Evolutionary conservation across 805 yeast genomes (phyloP).

Genomic region (Candida piceae): DNA sequence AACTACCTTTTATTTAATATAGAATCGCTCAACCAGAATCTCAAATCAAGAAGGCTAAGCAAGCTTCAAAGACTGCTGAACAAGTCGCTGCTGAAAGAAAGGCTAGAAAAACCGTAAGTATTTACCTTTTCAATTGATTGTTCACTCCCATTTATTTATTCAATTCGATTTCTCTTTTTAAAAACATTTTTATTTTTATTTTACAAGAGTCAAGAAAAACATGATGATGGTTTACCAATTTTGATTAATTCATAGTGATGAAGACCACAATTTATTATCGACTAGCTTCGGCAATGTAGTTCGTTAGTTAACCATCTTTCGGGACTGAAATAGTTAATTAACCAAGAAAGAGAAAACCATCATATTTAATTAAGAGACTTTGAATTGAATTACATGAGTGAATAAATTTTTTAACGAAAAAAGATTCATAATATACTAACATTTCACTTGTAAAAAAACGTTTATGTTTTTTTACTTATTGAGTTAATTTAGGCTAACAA

Average conservation of each 20-base stretch:
- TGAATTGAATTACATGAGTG: too few species aligned
- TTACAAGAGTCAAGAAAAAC: too few species aligned
- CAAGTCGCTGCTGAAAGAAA: slow-evolving; percentile 76
- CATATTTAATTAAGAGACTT: too few species aligned
- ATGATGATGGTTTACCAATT: neutral
- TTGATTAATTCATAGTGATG: slow-evolving; percentile 32
- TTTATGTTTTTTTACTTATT: too few species aligned
- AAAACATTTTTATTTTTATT: neutral
- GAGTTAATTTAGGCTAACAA: slow-evolving; percentile 37
- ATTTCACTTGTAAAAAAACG: slow-evolving; percentile 4
- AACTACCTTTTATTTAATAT: slow-evolving; percentile 14
- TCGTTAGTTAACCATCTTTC: slow-evolving; percentile 79
- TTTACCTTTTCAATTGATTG: slow-evolving; percentile 41
- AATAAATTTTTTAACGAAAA: too few species aligned
- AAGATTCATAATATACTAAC: slow-evolving; percentile 23
- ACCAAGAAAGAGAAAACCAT: neutral
- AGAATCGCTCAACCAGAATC: slow-evolving; percentile 71
- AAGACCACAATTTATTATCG: slow-evolving; percentile 44
- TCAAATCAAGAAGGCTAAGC: slow-evolving; percentile 76
- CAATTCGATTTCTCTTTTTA: slow-evolving; percentile 2
- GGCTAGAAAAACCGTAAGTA: slow-evolving; percentile 79
- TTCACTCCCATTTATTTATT: too few species aligned
- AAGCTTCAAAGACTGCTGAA: slow-evolving; percentile 71
- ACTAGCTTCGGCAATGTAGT: slow-evolving; percentile 74
- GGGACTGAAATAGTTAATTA: slow-evolving; percentile 53